Conservation (phyloP, 371 early-diverging fungal genomes). For the Syncephalastrum contaminatum region DNA sequence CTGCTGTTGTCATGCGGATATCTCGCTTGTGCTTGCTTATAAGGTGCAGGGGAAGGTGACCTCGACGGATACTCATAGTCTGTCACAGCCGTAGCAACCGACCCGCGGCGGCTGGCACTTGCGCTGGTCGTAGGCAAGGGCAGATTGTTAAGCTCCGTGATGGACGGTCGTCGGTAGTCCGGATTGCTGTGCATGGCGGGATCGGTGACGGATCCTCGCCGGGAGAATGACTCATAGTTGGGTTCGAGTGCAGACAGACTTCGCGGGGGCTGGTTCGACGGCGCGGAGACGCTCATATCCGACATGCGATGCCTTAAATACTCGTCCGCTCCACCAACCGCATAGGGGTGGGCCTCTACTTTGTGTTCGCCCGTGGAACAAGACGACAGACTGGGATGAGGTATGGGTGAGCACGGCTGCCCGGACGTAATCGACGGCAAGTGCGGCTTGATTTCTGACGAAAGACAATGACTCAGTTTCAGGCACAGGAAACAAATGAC, state of each 20-base stretch:
- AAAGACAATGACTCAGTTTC: background rate
- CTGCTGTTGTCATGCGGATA: slow-evolving; percentile 10
- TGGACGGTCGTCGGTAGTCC: slow-evolving; percentile 34
- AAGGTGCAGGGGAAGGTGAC: slow-evolving; percentile 39
- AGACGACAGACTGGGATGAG: slow-evolving; percentile 11
- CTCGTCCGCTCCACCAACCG: slow-evolving; percentile 28
- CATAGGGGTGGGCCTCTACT: background rate
- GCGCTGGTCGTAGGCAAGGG: slow-evolving; percentile 32
- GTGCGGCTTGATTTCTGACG: slow-evolving; percentile 15
- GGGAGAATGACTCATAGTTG: slow-evolving; percentile 24
- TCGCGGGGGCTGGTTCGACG: slow-evolving; percentile 12
- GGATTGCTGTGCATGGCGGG: slow-evolving; percentile 16
- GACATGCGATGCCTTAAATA: slow-evolving; percentile 46
- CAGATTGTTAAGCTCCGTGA: slow-evolving; percentile 28
- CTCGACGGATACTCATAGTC: slow-evolving; percentile 43
- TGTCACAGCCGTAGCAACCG: slow-evolving; percentile 31
- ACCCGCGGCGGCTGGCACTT: slow-evolving; percentile 35
- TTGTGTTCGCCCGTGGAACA: slow-evolving; percentile 1
- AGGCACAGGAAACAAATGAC: background rate
- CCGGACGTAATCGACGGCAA: slow-evolving; percentile 27
- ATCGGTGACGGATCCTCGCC: slow-evolving; percentile 43
- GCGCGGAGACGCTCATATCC: slow-evolving; percentile 35
- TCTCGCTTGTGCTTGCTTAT: slow-evolving; percentile 3
- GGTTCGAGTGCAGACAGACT: slow-evolving; percentile 36
- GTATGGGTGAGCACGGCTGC: slow-evolving; percentile 25